Evolutionary conservation across 179 eudicot species (phyloP).

Genomic region (Beta corolliflora): DNA sequence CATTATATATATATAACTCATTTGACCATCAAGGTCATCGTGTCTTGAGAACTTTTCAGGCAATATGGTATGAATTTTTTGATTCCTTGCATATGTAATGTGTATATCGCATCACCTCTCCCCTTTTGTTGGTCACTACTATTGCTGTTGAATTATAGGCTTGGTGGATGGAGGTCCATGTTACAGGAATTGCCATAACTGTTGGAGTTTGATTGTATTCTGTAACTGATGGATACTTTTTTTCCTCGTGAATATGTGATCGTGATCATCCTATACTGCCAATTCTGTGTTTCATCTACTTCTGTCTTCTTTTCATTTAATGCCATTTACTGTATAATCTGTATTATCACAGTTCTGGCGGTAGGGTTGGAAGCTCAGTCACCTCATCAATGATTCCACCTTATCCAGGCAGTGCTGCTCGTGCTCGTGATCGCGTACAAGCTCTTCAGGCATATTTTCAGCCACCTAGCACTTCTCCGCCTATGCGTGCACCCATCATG

Average conservation of each 20-base stretch:
- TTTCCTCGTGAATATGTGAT: background rate
- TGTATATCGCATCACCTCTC: background rate
- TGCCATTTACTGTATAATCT: background rate
- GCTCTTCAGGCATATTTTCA: constrained; percentile 90
- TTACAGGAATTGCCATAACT: background rate
- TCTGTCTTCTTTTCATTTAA: background rate
- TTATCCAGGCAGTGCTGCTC: constrained; percentile 81
- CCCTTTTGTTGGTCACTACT: background rate
- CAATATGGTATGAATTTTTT: background rate
- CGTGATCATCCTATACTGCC: background rate
- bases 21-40: background rate
- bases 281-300: background rate
- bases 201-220: background rate
- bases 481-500: constrained; percentile 48
- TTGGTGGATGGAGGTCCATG: constrained; percentile 4
- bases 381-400: constrained; percentile 73
- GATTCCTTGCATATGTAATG: background rate
- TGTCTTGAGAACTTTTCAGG: background rate
- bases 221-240: background rate
- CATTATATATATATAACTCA: background rate
- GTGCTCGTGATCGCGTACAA: constrained; percentile 78
- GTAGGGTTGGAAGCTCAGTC: constrained; percentile 68
- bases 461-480: constrained; percentile 58
- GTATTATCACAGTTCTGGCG: constrained; percentile 50
- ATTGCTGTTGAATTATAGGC: background rate